Base-by-base conservation (phyloP, 78 protist genomes). In the Dictyostelium brefeldianum region DNA sequence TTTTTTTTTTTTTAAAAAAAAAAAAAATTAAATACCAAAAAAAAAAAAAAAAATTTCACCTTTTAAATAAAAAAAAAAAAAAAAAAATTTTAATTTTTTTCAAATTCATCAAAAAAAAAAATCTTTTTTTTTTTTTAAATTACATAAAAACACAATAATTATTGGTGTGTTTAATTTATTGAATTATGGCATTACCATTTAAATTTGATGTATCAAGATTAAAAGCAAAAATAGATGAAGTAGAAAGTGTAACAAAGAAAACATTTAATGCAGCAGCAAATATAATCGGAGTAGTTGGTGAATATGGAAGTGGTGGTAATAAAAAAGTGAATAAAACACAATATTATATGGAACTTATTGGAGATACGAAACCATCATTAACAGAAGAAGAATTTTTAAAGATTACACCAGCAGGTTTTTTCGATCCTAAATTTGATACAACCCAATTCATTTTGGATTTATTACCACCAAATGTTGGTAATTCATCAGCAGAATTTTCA, bases 191-290 rank as follows among this genome's bases (percentile, higher is more conserved):
- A 31, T 56, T 31, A 29, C 80, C 51, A 62, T 77, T 87, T 46
- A 87, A 87, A 80, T 87, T 87, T 87, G 93, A 87, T 77, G 93
- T 87, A 8, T 78, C 93, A 50, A 67, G 70, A 51, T 36, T 87
- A 3, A 87, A 77, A 41, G 53, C 83, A 59, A 87, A 87, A 59
- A 87, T 87, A 18, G 93, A 87, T 47, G 93, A 87, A 43, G 93
- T 65, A 22, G 84, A 56, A 25, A 25, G 14, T 20, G 77, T 62
- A 3, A 87, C 93, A 3, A 87, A 87, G 20, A 87, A 62, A 29
- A 77, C 93, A 59, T 87, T 87, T 71, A 31, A 53, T 48, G 84
- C 83, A 14, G 83, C 71, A 36, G 83, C 83, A 14, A 36, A 25
- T 27, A n/a, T 54, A 15, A 50, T 78, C 10, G 83, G 83, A 18